phyloP scores from a whole-genome alignment of 371 early-diverging fungal genomes.

The Apophysomyces ossiformis region DNA sequence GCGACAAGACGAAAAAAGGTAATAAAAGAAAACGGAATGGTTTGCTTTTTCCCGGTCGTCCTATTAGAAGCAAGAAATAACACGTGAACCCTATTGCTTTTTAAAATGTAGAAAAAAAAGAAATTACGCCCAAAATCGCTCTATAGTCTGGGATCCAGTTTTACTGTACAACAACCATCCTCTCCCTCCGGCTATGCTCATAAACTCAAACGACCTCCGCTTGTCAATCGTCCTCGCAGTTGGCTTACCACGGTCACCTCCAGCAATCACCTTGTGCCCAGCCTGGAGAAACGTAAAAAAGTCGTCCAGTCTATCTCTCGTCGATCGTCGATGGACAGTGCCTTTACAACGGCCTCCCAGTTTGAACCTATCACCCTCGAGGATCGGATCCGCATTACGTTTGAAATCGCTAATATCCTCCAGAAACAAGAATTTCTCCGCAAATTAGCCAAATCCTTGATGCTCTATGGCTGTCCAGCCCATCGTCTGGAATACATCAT shows the following conservation, averaged over 20 bases:
- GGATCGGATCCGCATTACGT: conserved; percentile 59
- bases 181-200: background rate
- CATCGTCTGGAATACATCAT: conserved; percentile 63
- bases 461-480: conserved; percentile 63
- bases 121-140: background rate
- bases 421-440: conserved; percentile 61
- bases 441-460: conserved; percentile 54
- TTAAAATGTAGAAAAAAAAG: conserved; percentile 6
- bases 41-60: no score
- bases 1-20: conserved; percentile 5
- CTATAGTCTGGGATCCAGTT: background rate
- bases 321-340: conserved; percentile 40
- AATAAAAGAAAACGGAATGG: conserved; percentile 17
- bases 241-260: conserved; percentile 39
- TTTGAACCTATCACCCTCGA: conserved; percentile 51
- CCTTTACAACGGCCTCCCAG: conserved; percentile 47
- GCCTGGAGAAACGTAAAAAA: conserved; percentile 40
- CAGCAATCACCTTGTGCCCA: conserved; percentile 44
- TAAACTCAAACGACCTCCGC: conserved; percentile 20
- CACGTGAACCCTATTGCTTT: background rate
- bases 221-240: conserved; percentile 33
- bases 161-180: background rate
- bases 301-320: conserved; percentile 35
- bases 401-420: conserved; percentile 62
- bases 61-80: background rate